These are phyloP conservation scores for Daldinia caldariorum DNA, from an alignment of 495 filamentous ascomycete species.

Conservation along the genomic window DNA sequence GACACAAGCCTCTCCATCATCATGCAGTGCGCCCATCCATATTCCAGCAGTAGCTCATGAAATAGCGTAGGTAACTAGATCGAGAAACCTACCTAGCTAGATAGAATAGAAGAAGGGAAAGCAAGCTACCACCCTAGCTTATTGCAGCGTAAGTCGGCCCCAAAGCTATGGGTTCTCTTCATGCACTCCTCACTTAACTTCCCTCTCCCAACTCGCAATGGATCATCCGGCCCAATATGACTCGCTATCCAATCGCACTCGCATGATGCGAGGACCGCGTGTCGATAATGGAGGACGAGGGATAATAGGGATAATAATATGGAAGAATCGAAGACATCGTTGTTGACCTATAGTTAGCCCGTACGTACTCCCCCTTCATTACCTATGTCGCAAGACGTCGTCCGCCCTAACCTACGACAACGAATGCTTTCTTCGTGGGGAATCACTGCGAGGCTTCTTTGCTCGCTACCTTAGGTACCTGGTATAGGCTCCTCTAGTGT, in stretches of 20 bases:
- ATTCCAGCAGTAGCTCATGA: constrained; percentile 1
- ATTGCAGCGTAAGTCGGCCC: constrained; percentile 1
- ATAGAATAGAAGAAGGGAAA: too few species aligned
- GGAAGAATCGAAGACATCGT: constrained; percentile 11
- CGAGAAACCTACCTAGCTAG: not conserved
- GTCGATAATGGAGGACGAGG: not conserved
- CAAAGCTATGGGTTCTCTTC: constrained; percentile 16
- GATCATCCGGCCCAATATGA: constrained; percentile 18
- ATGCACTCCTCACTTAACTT: not conserved
- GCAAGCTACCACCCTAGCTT: not conserved
- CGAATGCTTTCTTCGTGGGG: not conserved
- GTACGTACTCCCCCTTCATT: constrained; percentile 2
- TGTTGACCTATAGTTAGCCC: not conserved
- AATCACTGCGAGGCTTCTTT: not conserved
- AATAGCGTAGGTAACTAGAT: constrained; percentile 6
- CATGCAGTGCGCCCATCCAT: constrained; percentile 16
- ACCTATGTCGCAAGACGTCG: not conserved
- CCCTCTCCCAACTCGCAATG: constrained; percentile 12
- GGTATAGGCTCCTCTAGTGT: not conserved
- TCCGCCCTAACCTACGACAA: constrained; percentile 1
- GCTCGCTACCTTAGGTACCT: not conserved
- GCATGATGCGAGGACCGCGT: constrained; percentile 15
- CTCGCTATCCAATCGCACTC: constrained; percentile 15
- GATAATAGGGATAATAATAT: not conserved
- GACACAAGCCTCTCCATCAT: not conserved